phyloP scores from a whole-genome alignment of 495 filamentous ascomycete species.

The Evansstolkia leycettana region DNA sequence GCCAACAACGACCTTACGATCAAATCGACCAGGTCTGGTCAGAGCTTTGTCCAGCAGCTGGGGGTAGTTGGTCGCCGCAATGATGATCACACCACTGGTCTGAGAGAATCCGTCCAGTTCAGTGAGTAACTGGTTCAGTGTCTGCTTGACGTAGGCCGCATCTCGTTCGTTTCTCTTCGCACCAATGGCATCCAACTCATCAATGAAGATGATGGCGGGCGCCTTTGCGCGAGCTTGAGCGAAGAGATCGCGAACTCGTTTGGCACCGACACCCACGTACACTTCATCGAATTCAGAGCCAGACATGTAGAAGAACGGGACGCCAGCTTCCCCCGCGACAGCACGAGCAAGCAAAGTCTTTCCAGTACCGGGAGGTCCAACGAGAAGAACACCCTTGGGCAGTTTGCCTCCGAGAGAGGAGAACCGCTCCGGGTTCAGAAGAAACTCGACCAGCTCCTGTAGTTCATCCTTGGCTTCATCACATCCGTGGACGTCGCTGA shows the following conservation, averaged over 20 bases:
- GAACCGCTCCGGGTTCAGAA: constrained; percentile 85
- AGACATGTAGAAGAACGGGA: constrained; percentile 99
- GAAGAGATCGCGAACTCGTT: constrained; percentile 96
- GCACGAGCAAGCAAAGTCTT: constrained; percentile 96
- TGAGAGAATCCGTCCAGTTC: constrained; percentile 96
- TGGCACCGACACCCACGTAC: constrained; percentile 95
- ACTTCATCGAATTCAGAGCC: constrained; percentile 97
- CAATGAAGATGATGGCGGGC: constrained; percentile 96
- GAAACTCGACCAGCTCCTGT: constrained; percentile 90
- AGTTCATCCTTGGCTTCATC: constrained; percentile 98
- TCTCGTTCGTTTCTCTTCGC: constrained; percentile 88
- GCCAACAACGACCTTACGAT: constrained; percentile 77
- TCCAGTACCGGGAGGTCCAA: constrained; percentile 93
- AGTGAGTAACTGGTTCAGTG: constrained; percentile 93
- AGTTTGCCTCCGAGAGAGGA: constrained; percentile 87
- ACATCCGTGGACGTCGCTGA: constrained; percentile 91
- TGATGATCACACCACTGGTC: constrained; percentile 83
- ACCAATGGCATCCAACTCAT: constrained; percentile 93
- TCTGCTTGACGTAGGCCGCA: constrained; percentile 93
- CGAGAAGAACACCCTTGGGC: constrained; percentile 89
- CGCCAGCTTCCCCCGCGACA: constrained; percentile 92
- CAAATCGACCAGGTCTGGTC: constrained; percentile 88
- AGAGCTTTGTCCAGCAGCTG: constrained; percentile 88
- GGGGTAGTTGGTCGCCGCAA: constrained; percentile 93
- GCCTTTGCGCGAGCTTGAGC: constrained; percentile 73